A percentile compares a stretch with the other conserved stretches of the same genome.
phyloP scores from a whole-genome alignment of 257 asterid species.

The Ilex asprella region DNA sequence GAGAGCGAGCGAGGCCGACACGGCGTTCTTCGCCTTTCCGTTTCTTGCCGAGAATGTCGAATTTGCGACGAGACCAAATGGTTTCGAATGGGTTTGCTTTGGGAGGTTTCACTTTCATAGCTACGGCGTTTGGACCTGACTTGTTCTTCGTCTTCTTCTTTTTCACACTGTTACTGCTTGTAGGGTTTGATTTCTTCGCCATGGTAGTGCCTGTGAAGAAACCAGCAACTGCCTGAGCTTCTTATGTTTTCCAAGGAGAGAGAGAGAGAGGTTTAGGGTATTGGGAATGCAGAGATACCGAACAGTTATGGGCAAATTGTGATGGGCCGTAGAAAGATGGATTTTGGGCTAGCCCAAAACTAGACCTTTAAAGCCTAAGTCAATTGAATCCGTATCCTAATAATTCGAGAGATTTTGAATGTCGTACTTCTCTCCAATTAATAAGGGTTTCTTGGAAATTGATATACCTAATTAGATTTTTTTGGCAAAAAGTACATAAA shows the following conservation, averaged over 20 bases:
- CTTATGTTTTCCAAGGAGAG: background rate
- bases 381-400: too few relatives aligned
- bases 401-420: too few relatives aligned
- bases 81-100: conserved; percentile 78
- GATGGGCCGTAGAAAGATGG: too few relatives aligned
- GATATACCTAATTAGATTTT: too few relatives aligned
- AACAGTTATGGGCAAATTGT: too few relatives aligned
- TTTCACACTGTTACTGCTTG: conserved; percentile 34
- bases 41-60: conserved; percentile 73
- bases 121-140: conserved; percentile 43
- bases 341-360: too few relatives aligned
- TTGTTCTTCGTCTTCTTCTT: conserved; percentile 48
- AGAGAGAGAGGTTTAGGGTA: background rate
- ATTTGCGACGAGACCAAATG: conserved; percentile 82
- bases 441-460: too few relatives aligned
- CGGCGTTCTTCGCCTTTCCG: conserved; percentile 84
- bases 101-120: conserved; percentile 51
- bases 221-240: background rate
- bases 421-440: too few relatives aligned
- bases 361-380: too few relatives aligned
- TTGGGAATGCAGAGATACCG: background rate
- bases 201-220: conserved; percentile 21
- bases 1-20: conserved; percentile 82
- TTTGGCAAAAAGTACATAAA: too few relatives aligned
- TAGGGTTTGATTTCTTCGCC: conserved; percentile 49